Conservation (phyloP, 2,329 filamentous ascomycete genomes). For the Beauveria brongniartii region DNA sequence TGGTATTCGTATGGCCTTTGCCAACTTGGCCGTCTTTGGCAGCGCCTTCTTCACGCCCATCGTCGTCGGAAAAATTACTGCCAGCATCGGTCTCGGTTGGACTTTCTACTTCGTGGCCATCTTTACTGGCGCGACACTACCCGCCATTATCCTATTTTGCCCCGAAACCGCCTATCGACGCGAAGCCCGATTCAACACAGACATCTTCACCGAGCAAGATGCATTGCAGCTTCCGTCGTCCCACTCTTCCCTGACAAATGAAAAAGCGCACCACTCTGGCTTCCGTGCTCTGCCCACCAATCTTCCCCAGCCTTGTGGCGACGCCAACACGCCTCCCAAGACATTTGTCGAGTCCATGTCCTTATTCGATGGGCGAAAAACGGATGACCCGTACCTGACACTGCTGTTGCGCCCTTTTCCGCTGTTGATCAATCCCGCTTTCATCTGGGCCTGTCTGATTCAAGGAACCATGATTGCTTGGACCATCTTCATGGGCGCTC, state of each 20-base stretch:
- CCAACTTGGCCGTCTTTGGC: slow-evolving; percentile 50
- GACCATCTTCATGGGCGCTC: slow-evolving; percentile 86
- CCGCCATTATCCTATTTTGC: slow-evolving; percentile 67
- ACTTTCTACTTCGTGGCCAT: slow-evolving; percentile 84
- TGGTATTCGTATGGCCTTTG: slow-evolving; percentile 79
- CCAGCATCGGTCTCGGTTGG: slow-evolving; percentile 73
- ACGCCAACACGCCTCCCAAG: slow-evolving; percentile 37
- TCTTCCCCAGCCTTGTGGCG: slow-evolving; percentile 27
- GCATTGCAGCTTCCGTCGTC: slow-evolving; percentile 10
- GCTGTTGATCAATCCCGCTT: slow-evolving; percentile 74
- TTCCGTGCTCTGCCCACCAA: slow-evolving; percentile 25
- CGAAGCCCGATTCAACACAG: slow-evolving; percentile 59
- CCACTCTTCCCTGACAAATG: slow-evolving; percentile 2
- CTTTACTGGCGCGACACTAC: slow-evolving; percentile 63
- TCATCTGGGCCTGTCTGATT: slow-evolving; percentile 70
- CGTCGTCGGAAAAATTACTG: slow-evolving; percentile 79
- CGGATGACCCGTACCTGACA: slow-evolving; percentile 63
- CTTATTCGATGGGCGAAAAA: slow-evolving; percentile 75
- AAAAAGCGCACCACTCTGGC: slow-evolving; percentile 13
- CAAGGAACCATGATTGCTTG: slow-evolving; percentile 90
- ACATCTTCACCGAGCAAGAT: slow-evolving; percentile 41
- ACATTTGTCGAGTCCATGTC: slow-evolving; percentile 53
- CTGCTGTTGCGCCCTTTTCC: slow-evolving; percentile 68
- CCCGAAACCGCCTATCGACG: slow-evolving; percentile 78
- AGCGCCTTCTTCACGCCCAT: slow-evolving; percentile 67